These are phyloP conservation scores for Saturnispora sanitii DNA, from an alignment of 805 yeast genomes.

Conservation along the genomic window DNA sequence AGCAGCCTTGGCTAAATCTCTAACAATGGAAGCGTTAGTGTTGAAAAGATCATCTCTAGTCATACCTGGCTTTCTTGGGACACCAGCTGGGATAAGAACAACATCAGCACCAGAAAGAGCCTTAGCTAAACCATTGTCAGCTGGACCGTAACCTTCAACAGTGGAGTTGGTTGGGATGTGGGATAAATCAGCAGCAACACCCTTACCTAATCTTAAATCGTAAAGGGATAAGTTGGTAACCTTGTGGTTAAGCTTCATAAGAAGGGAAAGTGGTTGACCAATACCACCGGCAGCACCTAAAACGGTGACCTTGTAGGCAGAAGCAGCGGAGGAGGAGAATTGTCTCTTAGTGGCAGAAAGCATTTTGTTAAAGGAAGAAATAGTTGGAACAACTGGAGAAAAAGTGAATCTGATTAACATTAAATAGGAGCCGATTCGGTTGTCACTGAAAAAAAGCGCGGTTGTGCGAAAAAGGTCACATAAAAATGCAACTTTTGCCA, in stretches of 20 bases:
- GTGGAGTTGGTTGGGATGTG: slow-evolving; percentile 45
- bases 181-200: slow-evolving; percentile 83
- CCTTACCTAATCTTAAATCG: slow-evolving; percentile 78
- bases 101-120: slow-evolving; percentile 41
- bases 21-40: slow-evolving; percentile 47
- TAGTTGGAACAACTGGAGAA: neutral
- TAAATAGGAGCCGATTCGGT: neutral
- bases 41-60: slow-evolving; percentile 55
- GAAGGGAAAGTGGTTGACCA: slow-evolving; percentile 84
- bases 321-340: slow-evolving; percentile 59
- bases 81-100: slow-evolving; percentile 54
- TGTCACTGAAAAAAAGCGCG: neutral
- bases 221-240: slow-evolving; percentile 63
- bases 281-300: slow-evolving; percentile 92
- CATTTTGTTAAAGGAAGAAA: slow-evolving; percentile 30
- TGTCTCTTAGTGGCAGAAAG: slow-evolving; percentile 35
- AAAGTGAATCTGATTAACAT: neutral
- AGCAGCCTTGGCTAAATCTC: slow-evolving; percentile 40
- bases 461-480: no score
- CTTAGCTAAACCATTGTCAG: slow-evolving; percentile 20
- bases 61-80: slow-evolving; percentile 60
- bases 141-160: slow-evolving; percentile 21
- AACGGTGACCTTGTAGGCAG: slow-evolving; percentile 72
- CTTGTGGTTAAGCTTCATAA: slow-evolving; percentile 59
- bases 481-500: no score